Conservation (phyloP, 345 rosid species). For the Dovyalis caffra region DNA sequence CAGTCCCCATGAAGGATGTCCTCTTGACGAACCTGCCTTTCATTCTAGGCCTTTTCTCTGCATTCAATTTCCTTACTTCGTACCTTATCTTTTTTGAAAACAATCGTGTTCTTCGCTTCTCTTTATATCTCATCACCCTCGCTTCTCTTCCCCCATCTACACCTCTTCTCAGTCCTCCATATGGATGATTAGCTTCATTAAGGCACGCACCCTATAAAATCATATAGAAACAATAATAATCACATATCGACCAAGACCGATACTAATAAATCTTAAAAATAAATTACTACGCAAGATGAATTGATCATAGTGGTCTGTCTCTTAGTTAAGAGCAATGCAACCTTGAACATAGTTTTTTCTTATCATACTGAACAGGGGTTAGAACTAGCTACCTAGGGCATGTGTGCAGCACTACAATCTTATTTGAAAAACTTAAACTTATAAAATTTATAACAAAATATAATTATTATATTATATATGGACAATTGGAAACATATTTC, state of each 20-base stretch:
- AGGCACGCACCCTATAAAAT: constrained; percentile 21
- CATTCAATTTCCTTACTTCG: constrained; percentile 66
- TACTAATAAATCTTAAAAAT: neutral
- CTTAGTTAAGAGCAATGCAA: neutral
- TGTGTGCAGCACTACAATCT: no score
- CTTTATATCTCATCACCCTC: constrained; percentile 52
- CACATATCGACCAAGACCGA: no score
- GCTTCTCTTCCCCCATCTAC: constrained; percentile 52
- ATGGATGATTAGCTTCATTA: constrained; percentile 3
- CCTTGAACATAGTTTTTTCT: neutral
- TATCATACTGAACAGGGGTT: no score
- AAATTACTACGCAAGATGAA: no score
- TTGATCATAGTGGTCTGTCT: no score
- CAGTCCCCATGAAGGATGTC: constrained; percentile 6
- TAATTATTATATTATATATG: no score
- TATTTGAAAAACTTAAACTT: no score
- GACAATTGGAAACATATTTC: no score
- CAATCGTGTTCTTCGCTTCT: constrained; percentile 58
- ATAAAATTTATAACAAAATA: no score
- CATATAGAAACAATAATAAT: neutral
- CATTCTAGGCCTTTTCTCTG: constrained; percentile 71
- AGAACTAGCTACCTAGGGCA: no score
- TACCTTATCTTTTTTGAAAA: constrained; percentile 74
- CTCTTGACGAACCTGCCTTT: constrained; percentile 73
- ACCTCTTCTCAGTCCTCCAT: constrained; percentile 15